Base-by-base conservation (phyloP, 768 basidiomycete genomes). In the Naematelia encephala region DNA sequence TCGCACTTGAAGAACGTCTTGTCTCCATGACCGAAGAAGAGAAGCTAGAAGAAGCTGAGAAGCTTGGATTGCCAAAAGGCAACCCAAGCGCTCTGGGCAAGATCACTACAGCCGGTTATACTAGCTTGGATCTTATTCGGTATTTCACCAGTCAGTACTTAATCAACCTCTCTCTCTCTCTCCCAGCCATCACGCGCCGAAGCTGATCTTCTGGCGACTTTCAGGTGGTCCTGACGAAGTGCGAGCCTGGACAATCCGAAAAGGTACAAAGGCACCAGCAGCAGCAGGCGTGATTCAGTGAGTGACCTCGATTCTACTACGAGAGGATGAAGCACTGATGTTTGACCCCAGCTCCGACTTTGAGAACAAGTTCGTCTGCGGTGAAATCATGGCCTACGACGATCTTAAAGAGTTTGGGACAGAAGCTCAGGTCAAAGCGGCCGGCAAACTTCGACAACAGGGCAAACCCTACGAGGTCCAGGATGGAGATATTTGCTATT, bases 231-330 rank as follows among this genome's bases (percentile, higher is more conserved):
- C 93, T 2, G 88, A 89, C 66, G 94, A 97, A 80, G 92, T 97
- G 8, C 88, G 96, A 54, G 94, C 94, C 5, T 99, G 96, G 96
- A 98, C 93, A 0, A 91, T 99, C 73, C 83, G 93, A 59, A 86
- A 85, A 59, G 92, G 91, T 21, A 93, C 87, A 25, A 96, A 92
- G 76, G 94, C 96, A 1, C 96, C 94, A 2, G 89, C 91, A 75
- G 96, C 96, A 5, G 96, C 96, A 39, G 96, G 96, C 78, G 91
- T 98, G 64, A 98, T 98, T 73, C 94, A 98, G 88, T 91, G 73
- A 51, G 88, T 81, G 12, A 26, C 29, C 28, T 13, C 44, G 22
- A 22, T 42, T 22, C 22, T 47, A 26, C 11, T 11, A 3, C 29
- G 5, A 2, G 22, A 29, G 12, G 28, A 16, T 21, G 4, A 16